Base-by-base conservation (phyloP, 108 stramenopile genomes). In the Cyclotella distinguenda region DNA sequence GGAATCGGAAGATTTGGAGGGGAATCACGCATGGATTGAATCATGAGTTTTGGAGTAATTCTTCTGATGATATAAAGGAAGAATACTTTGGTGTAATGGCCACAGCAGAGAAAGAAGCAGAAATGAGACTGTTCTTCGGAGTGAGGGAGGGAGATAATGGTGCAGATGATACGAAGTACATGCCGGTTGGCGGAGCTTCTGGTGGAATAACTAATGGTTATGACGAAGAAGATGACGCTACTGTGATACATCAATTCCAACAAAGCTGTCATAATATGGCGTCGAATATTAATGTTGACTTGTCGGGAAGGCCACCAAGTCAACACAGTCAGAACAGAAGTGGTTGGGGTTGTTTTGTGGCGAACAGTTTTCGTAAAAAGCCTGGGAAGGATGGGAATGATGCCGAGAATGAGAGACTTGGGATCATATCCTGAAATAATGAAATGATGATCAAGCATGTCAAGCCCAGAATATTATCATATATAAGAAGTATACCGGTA, bases 1-100 rank as follows among this genome's bases (percentile, higher is more conserved):
- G 80, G 18, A 77, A 77, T 55, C 51, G 80, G 7, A 81, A 78
- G 54, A 81, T 64, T 34, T 81, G 80, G 80, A 54, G 42, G 28
- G 54, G 66, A 11, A 63, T 76, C 12, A 78, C 80, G 10, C 63
- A 73, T 51, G 72, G 70, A 34, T 44, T 81, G 12, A 81, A 81
- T 69, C 69, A 68, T 50, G 76, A 78, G 33, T 81, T 81, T 64
- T 80, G 79, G 79, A 30, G 49, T 1, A 46, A 56, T 25, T 44
- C 68, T 0, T 60, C 44, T 56, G 70, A 72, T n/a, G 76, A 66
- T 12, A 40, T 72, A 2, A 77, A 72, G 55, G 76, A 72, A 27
- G 55, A 71, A 27, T 66, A 60, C 44, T 77, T 77, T 38, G 78
- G 78, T 18, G 36, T 57, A 16, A 74, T 63, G 67, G 78, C 67